Evolutionary conservation across 78 protist genomes (phyloP).

Genomic region (Pigoraptor vietnamica): DNA sequence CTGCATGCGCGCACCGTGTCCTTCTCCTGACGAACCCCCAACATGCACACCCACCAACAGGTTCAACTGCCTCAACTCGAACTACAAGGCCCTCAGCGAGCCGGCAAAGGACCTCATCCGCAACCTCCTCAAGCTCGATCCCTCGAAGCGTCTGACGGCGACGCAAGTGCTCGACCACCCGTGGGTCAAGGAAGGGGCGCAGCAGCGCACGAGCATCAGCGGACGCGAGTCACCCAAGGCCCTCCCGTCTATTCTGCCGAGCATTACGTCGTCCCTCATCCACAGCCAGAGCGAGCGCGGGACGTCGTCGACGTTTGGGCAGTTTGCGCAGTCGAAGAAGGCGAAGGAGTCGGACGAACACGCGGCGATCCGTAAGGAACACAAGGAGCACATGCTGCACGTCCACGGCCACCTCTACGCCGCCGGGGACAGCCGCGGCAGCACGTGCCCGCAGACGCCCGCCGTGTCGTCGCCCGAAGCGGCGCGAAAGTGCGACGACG

Average conservation of each 20-base stretch:
- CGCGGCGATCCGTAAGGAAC: neutral
- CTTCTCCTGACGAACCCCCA: too few species aligned
- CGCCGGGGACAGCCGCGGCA: neutral
- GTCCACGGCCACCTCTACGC: neutral
- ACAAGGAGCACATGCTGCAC: neutral
- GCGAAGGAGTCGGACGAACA: neutral
- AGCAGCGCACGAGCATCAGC: neutral
- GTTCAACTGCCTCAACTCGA: neutral
- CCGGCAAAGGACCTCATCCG: neutral
- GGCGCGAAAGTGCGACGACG: neutral
- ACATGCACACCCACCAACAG: too few species aligned
- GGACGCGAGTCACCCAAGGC: neutral
- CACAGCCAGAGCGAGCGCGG: neutral
- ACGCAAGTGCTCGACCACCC: conserved; percentile 1
- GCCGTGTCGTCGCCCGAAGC: neutral
- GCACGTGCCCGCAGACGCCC: too few species aligned
- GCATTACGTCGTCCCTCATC: neutral
- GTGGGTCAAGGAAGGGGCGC: neutral
- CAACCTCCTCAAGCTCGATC: neutral
- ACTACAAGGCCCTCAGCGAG: neutral
- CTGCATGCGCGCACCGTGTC: too few species aligned
- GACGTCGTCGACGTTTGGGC: neutral
- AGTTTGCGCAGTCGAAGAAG: neutral
- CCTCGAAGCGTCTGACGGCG: neutral
- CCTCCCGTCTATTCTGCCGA: neutral